Evolutionary conservation across 495 filamentous ascomycete genomes (phyloP).

Genomic region (Penicillium tannophilum): DNA sequence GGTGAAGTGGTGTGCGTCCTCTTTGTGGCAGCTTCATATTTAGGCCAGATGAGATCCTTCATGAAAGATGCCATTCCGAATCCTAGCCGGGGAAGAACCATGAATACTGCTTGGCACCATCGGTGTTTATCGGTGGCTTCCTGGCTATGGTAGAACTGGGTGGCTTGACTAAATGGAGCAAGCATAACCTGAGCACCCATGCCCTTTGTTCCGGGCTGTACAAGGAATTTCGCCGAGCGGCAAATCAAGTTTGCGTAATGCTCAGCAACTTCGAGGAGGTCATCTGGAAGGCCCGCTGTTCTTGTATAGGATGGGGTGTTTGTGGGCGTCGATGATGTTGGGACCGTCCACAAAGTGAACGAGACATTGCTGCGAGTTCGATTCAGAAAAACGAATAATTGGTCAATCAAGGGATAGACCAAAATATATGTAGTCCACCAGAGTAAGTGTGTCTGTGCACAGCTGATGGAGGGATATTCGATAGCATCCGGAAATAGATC

Average conservation of each 20-base stretch:
- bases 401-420: conserved; percentile 27
- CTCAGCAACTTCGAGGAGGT: conserved; percentile 18
- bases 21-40: conserved; percentile 19
- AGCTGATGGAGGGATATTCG: conserved; percentile 11
- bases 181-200: conserved; percentile 23
- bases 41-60: conserved; percentile 30
- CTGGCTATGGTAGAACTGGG: conserved; percentile 26
- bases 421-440: conserved; percentile 24
- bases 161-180: conserved; percentile 24
- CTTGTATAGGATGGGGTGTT: neutral
- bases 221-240: conserved; percentile 20
- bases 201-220: conserved; percentile 28
- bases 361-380: conserved; percentile 6
- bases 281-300: neutral
- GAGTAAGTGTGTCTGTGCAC: conserved; percentile 11
- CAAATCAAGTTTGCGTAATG: conserved; percentile 27
- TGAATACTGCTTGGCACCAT: conserved; percentile 27
- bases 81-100: conserved; percentile 14
- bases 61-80: conserved; percentile 26
- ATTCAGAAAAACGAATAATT: conserved; percentile 19
- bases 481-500: conserved; percentile 13
- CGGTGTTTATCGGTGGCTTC: conserved; percentile 18
- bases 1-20: conserved; percentile 5
- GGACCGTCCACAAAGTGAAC: conserved; percentile 5
- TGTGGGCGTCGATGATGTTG: neutral